Percentiles rank a stretch among this genome's conserved stretches.
phyloP scores from a whole-genome alignment of 1,139 yeast genomes.

The Hemisphaericaspora subhashii region DNA sequence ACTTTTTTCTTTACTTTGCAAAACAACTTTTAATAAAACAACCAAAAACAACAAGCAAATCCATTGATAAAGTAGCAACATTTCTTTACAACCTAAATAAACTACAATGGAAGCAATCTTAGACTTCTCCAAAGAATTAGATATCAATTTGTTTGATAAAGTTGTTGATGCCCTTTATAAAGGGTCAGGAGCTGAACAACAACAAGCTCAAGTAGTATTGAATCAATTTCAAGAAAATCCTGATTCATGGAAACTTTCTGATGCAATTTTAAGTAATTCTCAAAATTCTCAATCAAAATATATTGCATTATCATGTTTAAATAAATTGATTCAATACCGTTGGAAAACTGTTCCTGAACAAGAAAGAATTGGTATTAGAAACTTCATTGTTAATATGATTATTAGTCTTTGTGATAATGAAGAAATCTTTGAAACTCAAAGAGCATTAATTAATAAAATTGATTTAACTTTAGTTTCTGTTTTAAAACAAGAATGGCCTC shows the following conservation, averaged over 20 bases:
- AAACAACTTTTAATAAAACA: too few relatives aligned
- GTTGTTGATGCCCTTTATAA: conserved; percentile 86
- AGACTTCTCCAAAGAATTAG: conserved; percentile 83
- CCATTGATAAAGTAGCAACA: too few relatives aligned
- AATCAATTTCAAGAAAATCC: conserved; percentile 93
- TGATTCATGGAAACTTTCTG: conserved; percentile 95
- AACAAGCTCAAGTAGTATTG: conserved; percentile 77
- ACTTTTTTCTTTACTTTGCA: too few relatives aligned
- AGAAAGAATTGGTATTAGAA: conserved; percentile 86
- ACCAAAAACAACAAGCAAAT: too few relatives aligned
- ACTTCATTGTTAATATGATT: conserved; percentile 88
- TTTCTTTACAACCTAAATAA: neutral
- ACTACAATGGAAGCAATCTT: conserved; percentile 76
- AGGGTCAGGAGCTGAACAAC: conserved; percentile 80
- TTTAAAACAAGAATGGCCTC: conserved; percentile 98
- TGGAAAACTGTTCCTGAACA: conserved; percentile 92
- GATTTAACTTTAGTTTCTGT: conserved; percentile 92
- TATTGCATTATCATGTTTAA: conserved; percentile 86
- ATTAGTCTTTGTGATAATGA: conserved; percentile 89
- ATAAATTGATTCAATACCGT: conserved; percentile 83
- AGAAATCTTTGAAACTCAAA: conserved; percentile 67
- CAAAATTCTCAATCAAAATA: conserved; percentile 84
- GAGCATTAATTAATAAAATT: conserved; percentile 86
- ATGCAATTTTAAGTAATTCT: conserved; percentile 79
- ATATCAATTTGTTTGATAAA: conserved; percentile 74